Base-by-base conservation (phyloP, 2,329 filamentous ascomycete genomes). In the Penicillium brasilianum region DNA sequence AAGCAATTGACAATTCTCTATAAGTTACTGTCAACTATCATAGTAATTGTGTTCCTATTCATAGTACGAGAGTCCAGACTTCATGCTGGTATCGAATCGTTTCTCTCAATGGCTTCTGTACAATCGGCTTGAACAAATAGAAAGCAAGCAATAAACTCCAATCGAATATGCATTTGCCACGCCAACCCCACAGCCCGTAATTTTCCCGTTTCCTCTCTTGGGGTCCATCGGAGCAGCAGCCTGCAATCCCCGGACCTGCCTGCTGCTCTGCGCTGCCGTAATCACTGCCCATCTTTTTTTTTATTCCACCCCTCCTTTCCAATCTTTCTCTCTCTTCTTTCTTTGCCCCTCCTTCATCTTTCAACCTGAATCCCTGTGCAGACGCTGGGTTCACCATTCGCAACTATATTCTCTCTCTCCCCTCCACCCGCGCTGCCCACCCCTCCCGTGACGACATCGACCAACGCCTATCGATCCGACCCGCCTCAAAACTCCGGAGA, bases 381-480 rank as follows among this genome's bases (percentile, higher is more conserved):
- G 67, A 70, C 69, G 66, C 64, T 64, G 69, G 68, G 69, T 64
- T 61, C 59, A 43, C 50, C 39, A 55, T 50, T 61, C 59, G 41
- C 59, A 53, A 53, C 11, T 53, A 58, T 46, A 14, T 11, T 41
- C 51, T 62, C 61, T 59, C 60, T 57, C 61, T 55, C n/a, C n/a
- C n/a, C n/a, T n/a, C 25, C 49, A 58, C 66, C 67, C 66, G 63
- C 67, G 62, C 65, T 71, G 60, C 68, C 52, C 50, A 34, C 6
- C 25, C 25, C 16, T 57, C 55, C 67, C 58, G 69, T 74, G 72
- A 74, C 72, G 69, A 71, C 66, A 72, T 66, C 44, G 43, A 50
- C 65, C 37, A n/a, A 11, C 39, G 18, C 37, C 52, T 58, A 58
- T 65, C 57, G 59, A 59, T 30, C 55, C 55, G 39, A 65, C 64